Evolutionary conservation across 805 yeast genomes (phyloP).

Genomic region (Millerozyma miso): DNA sequence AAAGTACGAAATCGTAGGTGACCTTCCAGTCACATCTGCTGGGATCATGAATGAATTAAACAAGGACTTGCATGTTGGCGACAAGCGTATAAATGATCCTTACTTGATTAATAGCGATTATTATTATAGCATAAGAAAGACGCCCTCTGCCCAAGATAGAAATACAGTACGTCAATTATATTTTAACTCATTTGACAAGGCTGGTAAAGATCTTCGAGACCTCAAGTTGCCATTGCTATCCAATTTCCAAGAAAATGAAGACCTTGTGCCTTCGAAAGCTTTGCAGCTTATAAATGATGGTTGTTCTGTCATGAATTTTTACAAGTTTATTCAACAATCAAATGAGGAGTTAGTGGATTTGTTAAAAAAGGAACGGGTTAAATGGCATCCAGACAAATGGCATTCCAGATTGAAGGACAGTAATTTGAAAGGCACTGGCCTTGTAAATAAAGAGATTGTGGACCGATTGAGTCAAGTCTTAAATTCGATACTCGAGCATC

Average conservation of each 20-base stretch:
- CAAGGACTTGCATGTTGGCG: conserved; percentile 31
- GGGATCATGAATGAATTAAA: conserved; percentile 33
- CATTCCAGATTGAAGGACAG: conserved; percentile 17
- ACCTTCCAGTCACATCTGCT: conserved; percentile 26
- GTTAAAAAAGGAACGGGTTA: conserved; percentile 47
- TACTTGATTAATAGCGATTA: conserved; percentile 12
- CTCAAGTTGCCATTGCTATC: conserved; percentile 7
- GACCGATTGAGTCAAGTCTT: conserved; percentile 27
- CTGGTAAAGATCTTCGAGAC: conserved; percentile 9
- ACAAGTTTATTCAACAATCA: conserved; percentile 13
- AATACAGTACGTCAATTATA: conserved; percentile 10
- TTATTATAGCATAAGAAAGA: conserved; percentile 3
- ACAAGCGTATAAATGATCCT: conserved; percentile 34
- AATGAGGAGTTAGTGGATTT: conserved; percentile 16
- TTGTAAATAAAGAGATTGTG: conserved; percentile 24
- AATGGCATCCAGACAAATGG: conserved; percentile 76
- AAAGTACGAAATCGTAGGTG: conserved; percentile 26
- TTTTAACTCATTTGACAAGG: conserved; percentile 7
- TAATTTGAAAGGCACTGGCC: conserved; percentile 4
- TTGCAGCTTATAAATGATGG: conserved; percentile 16
- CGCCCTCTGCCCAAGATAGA: conserved; percentile 3
- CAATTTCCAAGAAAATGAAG: conserved; percentile 13
- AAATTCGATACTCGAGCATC: conserved; percentile 22
- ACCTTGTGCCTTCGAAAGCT: conserved; percentile 4
- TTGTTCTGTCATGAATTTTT: conserved; percentile 23